phyloP scores from a whole-genome alignment of 1,284 basidiomycete species.

The Tilletia setariae region DNA sequence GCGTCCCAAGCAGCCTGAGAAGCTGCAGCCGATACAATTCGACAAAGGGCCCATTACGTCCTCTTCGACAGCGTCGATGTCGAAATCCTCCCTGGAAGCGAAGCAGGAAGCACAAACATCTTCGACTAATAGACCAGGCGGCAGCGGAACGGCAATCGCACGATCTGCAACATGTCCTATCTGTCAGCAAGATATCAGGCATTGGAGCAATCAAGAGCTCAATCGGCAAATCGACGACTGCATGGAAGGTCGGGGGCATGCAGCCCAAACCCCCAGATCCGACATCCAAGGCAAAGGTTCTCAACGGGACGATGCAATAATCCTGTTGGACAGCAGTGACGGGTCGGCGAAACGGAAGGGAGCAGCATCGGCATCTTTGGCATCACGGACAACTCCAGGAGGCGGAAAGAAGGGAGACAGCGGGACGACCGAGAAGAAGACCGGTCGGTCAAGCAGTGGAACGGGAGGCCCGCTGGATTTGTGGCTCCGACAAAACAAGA shows the following conservation, averaged over 20 bases:
- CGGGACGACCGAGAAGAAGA: too few relatives aligned
- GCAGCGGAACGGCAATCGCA: background rate
- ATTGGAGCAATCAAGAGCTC: background rate
- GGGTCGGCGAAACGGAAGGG: too few relatives aligned
- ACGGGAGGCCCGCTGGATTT: background rate
- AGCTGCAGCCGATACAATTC: background rate
- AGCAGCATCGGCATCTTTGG: too few relatives aligned
- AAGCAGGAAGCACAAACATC: background rate
- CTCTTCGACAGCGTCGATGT: background rate
- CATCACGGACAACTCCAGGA: too few relatives aligned
- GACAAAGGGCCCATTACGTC: background rate
- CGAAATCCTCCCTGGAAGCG: background rate
- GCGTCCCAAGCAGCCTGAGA: constrained; percentile 6
- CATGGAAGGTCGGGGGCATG: background rate
- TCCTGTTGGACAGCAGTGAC: background rate
- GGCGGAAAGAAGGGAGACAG: too few relatives aligned
- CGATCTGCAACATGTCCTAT: constrained; percentile 4
- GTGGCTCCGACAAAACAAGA: constrained; percentile 8
- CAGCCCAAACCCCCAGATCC: background rate
- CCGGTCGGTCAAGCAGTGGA: too few relatives aligned
- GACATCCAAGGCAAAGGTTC: background rate
- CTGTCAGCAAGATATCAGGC: background rate
- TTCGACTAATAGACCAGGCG: background rate
- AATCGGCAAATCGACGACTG: constrained; percentile 9
- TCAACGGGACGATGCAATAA: background rate